A percentile compares a stretch with the other conserved stretches of the same genome.
Conservation (phyloP, 371 early-diverging fungal genomes). For the Mortierella sp. region DNA sequence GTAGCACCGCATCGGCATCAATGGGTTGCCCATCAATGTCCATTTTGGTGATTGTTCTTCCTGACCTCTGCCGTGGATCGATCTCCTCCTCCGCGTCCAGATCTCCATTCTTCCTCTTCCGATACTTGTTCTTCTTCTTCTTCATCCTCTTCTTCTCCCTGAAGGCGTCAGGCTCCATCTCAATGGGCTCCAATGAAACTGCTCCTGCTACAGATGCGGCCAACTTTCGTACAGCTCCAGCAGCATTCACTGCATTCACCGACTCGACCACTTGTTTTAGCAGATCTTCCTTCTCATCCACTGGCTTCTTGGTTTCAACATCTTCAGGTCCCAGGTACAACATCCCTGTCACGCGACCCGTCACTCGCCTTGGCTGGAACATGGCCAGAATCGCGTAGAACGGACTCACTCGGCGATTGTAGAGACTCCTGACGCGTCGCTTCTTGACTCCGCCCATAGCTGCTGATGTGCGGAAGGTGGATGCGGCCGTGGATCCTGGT, state of each 20-base stretch:
- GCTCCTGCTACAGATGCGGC: too few relatives aligned
- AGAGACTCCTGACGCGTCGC: conserved; percentile 29
- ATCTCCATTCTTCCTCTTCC: not conserved
- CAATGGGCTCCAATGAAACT: too few relatives aligned
- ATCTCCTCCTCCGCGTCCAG: not conserved
- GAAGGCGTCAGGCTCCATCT: not conserved
- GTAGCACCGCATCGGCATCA: not conserved
- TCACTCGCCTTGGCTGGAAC: conserved; percentile 30
- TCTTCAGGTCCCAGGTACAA: conserved; percentile 10
- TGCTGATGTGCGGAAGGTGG: conserved; percentile 14
- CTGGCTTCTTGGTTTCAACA: not conserved
- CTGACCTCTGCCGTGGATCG: not conserved
- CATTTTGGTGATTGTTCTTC: not conserved
- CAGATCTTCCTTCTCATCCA: not conserved
- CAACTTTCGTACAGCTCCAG: not conserved
- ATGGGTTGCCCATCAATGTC: conserved; percentile 3
- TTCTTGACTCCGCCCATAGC: conserved; percentile 30
- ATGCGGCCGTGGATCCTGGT: not conserved
- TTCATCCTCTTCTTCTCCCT: not conserved
- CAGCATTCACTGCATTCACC: not conserved
- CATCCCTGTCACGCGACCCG: conserved; percentile 29
- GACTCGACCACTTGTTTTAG: not conserved
- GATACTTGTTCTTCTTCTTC: not conserved
- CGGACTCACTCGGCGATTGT: conserved; percentile 50
- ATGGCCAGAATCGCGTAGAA: conserved; percentile 43